phyloP scores from a whole-genome alignment of 352 stramenopile genomes.

The Pythium oligandrum region DNA sequence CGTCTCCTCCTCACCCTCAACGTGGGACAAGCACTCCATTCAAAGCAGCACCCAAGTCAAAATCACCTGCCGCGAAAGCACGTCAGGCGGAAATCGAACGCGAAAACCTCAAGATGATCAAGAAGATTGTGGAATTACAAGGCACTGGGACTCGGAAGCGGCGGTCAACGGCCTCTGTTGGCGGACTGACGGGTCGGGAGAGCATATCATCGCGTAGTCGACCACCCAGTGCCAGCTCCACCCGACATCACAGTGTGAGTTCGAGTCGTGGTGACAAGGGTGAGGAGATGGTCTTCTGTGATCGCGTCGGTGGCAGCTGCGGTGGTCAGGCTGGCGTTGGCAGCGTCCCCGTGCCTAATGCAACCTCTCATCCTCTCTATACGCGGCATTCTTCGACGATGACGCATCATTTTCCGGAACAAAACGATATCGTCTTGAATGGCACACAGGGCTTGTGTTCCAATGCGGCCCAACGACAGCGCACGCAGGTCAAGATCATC shows the following conservation, averaged over 20 bases:
- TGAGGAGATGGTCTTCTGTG: neutral
- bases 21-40: constrained; percentile 4
- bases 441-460: constrained; percentile 17
- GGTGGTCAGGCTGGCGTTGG: constrained; percentile 6
- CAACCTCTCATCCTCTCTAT: constrained; percentile 43
- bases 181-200: no score
- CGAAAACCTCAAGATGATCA: constrained; percentile 55
- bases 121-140: constrained; percentile 51
- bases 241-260: neutral
- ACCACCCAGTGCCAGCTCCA: neutral
- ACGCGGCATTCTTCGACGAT: constrained; percentile 36
- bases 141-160: neutral
- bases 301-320: neutral
- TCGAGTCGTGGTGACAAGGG: constrained; percentile 14
- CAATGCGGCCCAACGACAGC: constrained; percentile 18
- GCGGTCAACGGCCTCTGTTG: no score
- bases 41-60: constrained; percentile 22
- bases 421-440: constrained; percentile 37
- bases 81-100: constrained; percentile 49
- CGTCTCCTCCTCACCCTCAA: neutral
- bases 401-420: constrained; percentile 46
- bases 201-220: no score
- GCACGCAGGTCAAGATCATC: constrained; percentile 32
- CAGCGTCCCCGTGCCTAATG: constrained; percentile 20
- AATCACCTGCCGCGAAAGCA: constrained; percentile 41